phyloP scores from a whole-genome alignment of 1,284 basidiomycete species.

The Ceratobasidium sp. region DNA sequence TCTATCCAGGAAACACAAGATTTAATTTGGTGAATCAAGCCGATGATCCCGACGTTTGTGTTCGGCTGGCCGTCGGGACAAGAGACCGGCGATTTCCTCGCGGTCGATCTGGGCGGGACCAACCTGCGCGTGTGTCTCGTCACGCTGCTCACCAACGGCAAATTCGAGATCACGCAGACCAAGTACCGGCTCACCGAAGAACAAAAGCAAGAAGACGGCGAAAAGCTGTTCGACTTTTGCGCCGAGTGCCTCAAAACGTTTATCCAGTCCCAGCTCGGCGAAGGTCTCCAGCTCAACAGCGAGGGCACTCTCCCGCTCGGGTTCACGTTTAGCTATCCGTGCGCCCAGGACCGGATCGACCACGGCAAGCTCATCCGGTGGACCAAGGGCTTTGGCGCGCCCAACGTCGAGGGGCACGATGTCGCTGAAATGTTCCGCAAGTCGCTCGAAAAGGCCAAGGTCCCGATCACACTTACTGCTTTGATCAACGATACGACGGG shows the following conservation, averaged over 20 bases:
- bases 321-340: conserved; percentile 76
- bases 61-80: conserved; percentile 96
- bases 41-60: conserved; percentile 96
- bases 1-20: conserved; percentile 14
- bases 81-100: conserved; percentile 91
- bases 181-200: conserved; percentile 98
- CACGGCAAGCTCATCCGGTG: conserved; percentile 96
- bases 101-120: conserved; percentile 94
- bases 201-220: conserved; percentile 97
- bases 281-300: conserved; percentile 67
- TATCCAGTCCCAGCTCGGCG: conserved; percentile 80
- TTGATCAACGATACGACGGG: conserved; percentile 98
- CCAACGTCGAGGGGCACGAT: conserved; percentile 92
- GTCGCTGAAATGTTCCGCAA: conserved; percentile 93
- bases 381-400: conserved; percentile 98
- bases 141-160: conserved; percentile 88
- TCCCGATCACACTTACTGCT: conserved; percentile 84
- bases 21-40: conserved; percentile 63
- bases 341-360: conserved; percentile 91
- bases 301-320: conserved; percentile 86
- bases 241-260: conserved; percentile 94
- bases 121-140: conserved; percentile 98
- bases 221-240: conserved; percentile 96
- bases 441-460: conserved; percentile 77
- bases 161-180: conserved; percentile 97